Base-by-base conservation (phyloP, 805 yeast genomes). In the Candida sonorensis region DNA sequence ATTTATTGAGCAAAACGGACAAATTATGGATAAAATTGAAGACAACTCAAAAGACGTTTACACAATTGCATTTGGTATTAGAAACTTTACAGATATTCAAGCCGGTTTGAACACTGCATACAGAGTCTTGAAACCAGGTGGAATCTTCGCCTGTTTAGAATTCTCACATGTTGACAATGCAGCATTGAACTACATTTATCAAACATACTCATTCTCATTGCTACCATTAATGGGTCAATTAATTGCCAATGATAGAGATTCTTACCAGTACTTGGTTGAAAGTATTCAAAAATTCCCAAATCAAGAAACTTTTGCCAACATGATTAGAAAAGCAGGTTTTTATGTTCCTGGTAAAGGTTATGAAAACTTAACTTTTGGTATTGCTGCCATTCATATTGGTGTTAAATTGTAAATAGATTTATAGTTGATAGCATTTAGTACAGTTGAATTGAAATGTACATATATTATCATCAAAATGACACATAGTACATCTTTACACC, bases 271-370 rank as follows among this genome's bases (percentile, higher is more conserved):
- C 55, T 68, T 92, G 54, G 97, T 92, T 9, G 98, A 92, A 62
- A 82, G 95, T 44, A 92, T 92, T 45, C 79, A 81, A 55, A 76
- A 76, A 51, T 92, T 92, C 67, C 98, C 98, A 10, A 68, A 75
- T 45, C 97, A 92, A 67, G 95, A 87, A 48, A 78, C 79, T 29
- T 92, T 92, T 62, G 85, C 88, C 40, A 61, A 66, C 12, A 90
- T 92, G 97, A 86, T 92, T 50, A 76, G 86, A 55, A 80, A 84
- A 50, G 97, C 97, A 7, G 98, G 98, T 1, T 92, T 92, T 57
- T 80, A 81, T 43, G 81, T 84, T 35, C 94, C 94, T 47, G 86
- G 85, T 34, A 74, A 72, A 33, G 98, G 98, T 34, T 92, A 88
- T 57, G 97, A 92, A 64, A 83, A 83, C 59, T 69, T 92, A 51